phyloP scores from a whole-genome alignment of 129 eudicot genomes.

The Gnaphalium uliginosum region DNA sequence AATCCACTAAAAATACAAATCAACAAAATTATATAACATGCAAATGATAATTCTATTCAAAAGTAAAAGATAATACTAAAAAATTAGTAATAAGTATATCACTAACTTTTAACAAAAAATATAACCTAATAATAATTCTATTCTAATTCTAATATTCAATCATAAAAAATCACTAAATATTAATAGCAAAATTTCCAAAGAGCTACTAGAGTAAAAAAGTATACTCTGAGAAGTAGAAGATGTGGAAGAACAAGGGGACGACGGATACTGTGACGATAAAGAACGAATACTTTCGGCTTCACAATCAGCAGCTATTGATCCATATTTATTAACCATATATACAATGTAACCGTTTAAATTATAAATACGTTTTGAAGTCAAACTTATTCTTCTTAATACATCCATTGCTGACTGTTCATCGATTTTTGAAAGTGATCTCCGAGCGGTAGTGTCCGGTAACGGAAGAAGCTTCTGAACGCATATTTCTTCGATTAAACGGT shows the following conservation, averaged over 20 bases:
- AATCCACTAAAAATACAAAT: too few relatives aligned
- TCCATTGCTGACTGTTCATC: slow-evolving; percentile 21
- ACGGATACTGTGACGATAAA: not conserved
- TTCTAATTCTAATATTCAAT: not conserved
- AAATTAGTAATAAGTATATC: too few relatives aligned
- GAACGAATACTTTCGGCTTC: slow-evolving; percentile 17
- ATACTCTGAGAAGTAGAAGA: slow-evolving; percentile 19
- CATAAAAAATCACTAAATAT: not conserved
- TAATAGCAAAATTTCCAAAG: too few relatives aligned
- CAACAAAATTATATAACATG: not conserved
- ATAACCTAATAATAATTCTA: not conserved
- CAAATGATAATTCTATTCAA: not conserved
- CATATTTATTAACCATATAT: slow-evolving; percentile 11
- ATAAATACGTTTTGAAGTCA: not conserved
- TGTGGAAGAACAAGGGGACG: slow-evolving; percentile 21
- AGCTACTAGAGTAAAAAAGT: too few relatives aligned
- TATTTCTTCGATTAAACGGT: slow-evolving; percentile 20
- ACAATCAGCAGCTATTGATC: not conserved
- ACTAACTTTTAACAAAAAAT: too few relatives aligned
- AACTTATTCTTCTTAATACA: slow-evolving; percentile 16
- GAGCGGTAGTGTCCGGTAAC: slow-evolving; percentile 17
- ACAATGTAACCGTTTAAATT: slow-evolving; percentile 24
- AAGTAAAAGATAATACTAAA: too few relatives aligned
- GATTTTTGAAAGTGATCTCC: slow-evolving; percentile 19
- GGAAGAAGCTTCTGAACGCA: slow-evolving; percentile 30